Conservation (phyloP, 108 stramenopile species). For the Parietichytrium sp. region DNA sequence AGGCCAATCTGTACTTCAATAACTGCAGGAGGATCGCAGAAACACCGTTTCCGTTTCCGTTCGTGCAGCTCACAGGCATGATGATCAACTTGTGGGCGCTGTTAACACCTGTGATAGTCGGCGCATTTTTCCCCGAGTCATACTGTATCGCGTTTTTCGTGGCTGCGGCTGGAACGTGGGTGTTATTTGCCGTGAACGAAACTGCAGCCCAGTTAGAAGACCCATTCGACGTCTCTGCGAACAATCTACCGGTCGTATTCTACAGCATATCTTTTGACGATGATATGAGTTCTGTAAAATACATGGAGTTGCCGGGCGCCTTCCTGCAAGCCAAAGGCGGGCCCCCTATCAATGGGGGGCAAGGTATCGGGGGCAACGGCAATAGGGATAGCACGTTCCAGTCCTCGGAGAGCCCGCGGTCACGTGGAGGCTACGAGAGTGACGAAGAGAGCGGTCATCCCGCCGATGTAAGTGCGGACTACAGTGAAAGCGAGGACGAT, state of each 20-base stretch:
- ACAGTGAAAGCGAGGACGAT: too few relatives aligned
- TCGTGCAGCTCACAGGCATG: conserved; percentile 18
- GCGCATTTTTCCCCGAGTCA: not conserved
- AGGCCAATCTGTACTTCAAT: conserved; percentile 33
- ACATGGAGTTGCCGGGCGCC: conserved; percentile 4
- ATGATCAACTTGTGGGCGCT: conserved; percentile 29
- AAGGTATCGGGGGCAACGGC: too few relatives aligned
- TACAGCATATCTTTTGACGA: conserved; percentile 18
- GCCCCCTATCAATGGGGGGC: too few relatives aligned
- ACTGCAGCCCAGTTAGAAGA: conserved; percentile 16
- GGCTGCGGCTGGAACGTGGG: conserved; percentile 15
- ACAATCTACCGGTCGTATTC: conserved; percentile 21
- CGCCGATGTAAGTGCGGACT: too few relatives aligned
- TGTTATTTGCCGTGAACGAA: conserved; percentile 20
- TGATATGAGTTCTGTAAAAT: conserved; percentile 7
- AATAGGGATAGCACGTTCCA: too few relatives aligned
- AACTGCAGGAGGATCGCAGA: not conserved
- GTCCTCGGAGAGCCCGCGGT: too few relatives aligned
- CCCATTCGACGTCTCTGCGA: not conserved
- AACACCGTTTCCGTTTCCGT: conserved; percentile 37
- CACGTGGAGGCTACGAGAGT: too few relatives aligned
- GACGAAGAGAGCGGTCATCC: too few relatives aligned
- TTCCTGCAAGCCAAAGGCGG: not conserved
- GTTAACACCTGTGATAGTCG: not conserved
- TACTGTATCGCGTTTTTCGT: not conserved